A percentile compares a stretch with the other conserved stretches of the same genome.
phyloP scores from a whole-genome alignment of 2,329 filamentous ascomycete genomes.

The Lasiodiplodia citricola region DNA sequence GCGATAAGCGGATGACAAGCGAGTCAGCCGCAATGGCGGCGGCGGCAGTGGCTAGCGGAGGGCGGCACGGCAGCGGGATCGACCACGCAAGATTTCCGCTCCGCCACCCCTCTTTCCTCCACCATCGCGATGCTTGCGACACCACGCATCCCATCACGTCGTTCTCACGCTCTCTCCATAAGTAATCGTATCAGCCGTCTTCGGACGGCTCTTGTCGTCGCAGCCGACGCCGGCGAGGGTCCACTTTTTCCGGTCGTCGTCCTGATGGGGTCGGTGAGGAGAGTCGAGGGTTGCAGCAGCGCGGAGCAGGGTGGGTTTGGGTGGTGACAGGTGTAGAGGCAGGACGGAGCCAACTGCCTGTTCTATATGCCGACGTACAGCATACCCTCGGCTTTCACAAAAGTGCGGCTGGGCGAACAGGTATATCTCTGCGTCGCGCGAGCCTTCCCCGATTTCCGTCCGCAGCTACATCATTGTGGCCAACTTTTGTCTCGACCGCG shows the following conservation, averaged over 20 bases:
- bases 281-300: background rate
- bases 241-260: slow-evolving; percentile 15
- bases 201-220: background rate
- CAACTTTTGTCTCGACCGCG: slow-evolving; percentile 9
- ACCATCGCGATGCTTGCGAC: background rate
- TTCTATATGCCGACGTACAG: slow-evolving; percentile 8
- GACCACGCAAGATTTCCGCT: background rate
- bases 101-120: background rate
- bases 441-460: slow-evolving; percentile 2
- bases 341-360: background rate
- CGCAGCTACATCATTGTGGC: slow-evolving; percentile 6
- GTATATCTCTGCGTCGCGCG: background rate
- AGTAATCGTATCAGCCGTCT: background rate
- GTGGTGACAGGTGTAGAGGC: background rate
- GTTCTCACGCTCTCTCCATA: background rate
- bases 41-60: background rate
- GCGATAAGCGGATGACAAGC: background rate
- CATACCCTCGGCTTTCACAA: background rate
- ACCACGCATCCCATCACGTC: no score
- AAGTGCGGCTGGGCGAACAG: background rate
- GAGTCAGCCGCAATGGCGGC: background rate
- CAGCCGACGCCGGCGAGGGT: background rate
- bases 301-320: background rate
- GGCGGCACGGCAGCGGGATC: slow-evolving; percentile 2
- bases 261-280: background rate